Evolutionary conservation across 2,329 filamentous ascomycete genomes (phyloP), one percentile per base, ranked within the genome.

Genomic region (Pseudocercospora vitis): DNA sequence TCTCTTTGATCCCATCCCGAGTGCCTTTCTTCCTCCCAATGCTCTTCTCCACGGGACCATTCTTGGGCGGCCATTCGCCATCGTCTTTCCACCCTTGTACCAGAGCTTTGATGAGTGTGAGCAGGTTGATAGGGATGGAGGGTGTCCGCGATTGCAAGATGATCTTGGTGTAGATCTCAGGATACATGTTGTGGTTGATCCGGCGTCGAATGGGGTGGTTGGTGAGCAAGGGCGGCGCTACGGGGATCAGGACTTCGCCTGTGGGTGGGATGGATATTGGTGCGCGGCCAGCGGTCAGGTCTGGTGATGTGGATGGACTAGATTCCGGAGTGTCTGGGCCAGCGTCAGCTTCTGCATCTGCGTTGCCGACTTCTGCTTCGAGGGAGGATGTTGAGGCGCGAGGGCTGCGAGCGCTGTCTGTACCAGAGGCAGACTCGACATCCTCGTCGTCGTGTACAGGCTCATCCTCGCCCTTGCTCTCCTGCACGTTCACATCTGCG

Each of bases 11-110:
- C 52, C 67, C 47, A 37, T 55, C 52, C 23, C 56, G 55, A 48
- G 18, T 45, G 33, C 66, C 66, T 59, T 70, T 72, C 61, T 71
- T 71, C 32, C 71, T 68, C 12, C 60, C 65, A 4, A 73, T 68
- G 39, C 73, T 73, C 58, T 78, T 69, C 65, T 81, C 76, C 40
- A 76, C 63, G 42, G 79, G 65, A 14, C 74, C 74, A 0, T 78
- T 70, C 61, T 82, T 83, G 1, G 88, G 89, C 3, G 92, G 91
- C 92, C 92, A 97, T 71, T 96, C 89, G 12, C 91, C 91, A 64
- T 94, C 89, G 33, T 89, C 81, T 71, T 95, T 95, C 92, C 92
- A 96, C 37, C 92, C 92, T 23, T 87, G 80, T 0, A 97, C 91
- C 60, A 92, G 88, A 9, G 89, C 84, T 7, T 84, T 81, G 18